Conservation (phyloP, 1,284 basidiomycete species). For the Leccinum fuscescens region DNA sequence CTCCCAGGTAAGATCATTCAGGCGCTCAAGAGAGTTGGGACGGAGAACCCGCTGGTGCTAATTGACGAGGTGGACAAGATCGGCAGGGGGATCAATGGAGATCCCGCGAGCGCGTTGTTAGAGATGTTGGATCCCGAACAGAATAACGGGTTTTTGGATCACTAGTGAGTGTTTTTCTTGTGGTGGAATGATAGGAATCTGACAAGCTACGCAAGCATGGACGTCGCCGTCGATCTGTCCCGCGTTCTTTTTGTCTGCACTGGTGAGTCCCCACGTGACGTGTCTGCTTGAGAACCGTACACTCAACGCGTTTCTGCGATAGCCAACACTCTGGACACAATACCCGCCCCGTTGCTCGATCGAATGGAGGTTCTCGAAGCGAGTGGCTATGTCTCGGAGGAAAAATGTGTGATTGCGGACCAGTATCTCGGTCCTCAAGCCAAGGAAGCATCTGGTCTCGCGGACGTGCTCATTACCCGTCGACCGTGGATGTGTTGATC, state of each 20-base stretch:
- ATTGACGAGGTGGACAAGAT: constrained; percentile 99
- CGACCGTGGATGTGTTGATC: constrained; percentile 87
- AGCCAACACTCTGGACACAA: constrained; percentile 93
- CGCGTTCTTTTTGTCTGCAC: constrained; percentile 98
- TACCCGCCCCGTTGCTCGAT: constrained; percentile 94
- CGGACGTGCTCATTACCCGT: constrained; percentile 76
- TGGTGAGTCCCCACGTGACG: constrained; percentile 36
- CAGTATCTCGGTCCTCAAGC: constrained; percentile 94
- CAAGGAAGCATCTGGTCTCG: constrained; percentile 87
- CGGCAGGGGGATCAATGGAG: constrained; percentile 92
- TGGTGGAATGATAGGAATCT: not conserved
- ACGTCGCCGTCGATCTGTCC: constrained; percentile 95
- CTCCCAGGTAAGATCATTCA: constrained; percentile 98
- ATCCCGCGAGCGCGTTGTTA: constrained; percentile 90
- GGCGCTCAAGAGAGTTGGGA: constrained; percentile 94
- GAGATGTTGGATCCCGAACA: constrained; percentile 99
- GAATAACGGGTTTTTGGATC: constrained; percentile 94
- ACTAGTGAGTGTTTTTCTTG: constrained; percentile 60
- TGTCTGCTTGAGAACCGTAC: not conserved
- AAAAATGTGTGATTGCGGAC: constrained; percentile 92
- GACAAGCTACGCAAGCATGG: constrained; percentile 60
- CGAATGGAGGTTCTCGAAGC: constrained; percentile 98
- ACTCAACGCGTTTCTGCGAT: not conserved
- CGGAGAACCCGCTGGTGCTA: constrained; percentile 93
- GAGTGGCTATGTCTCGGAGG: constrained; percentile 94